Evolutionary conservation across 2,329 filamentous ascomycete species (phyloP), one percentile per base, ranked within the genome.

Genomic region (Zarea fungicola): DNA sequence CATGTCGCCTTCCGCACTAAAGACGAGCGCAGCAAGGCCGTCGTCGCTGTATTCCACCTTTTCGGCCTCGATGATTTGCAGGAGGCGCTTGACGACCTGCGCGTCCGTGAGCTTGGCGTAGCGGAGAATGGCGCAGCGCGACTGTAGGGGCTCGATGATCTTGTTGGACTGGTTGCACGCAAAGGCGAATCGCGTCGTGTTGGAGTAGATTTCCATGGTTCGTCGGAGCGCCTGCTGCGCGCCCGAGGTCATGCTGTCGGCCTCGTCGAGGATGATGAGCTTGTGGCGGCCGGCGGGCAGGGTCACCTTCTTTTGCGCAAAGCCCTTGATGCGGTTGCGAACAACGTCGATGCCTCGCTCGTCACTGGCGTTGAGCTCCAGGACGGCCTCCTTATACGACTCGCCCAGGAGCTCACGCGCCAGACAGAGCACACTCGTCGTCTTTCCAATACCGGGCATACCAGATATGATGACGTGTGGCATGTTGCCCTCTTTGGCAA

Each of bases 131-230:
- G 93, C 93, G 65, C 93, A 99, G 60, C 93, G 83, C 16, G 91
- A 96, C 68, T 99, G 93, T 44, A 99, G 76, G n/a, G 93, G 93
- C 68, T 99, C 93, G 67, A 99, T 99, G 64, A 99, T 97, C 72
- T 97, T 99, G 74, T 97, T 99, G 54, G 87, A 93, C 73, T 96
- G 89, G 67, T 99, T 99, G 76, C 93, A 99, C 2, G 93, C 93
- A 62, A 99, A 99, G 1, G 93, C 93, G 63, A 99, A 99, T 51
- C 93, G 81, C 2, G 93, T 99, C 2, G 93, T 99, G 54, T 90
- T 85, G 35, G 89, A 95, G 73, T 97, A 97, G 44, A 97, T 99
- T 67, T 99, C 93, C 93, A 99, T 99, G 0, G 93, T 99, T 54
- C 93, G 79, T 57, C 93, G 82, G 29, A 99, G 78, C 18, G 93